A percentile compares a stretch with the other conserved stretches of the same genome.
These are phyloP conservation scores for Dorcoceras hygrometricum DNA, from an alignment of 257 asterid genomes.

Conservation along the genomic window DNA sequence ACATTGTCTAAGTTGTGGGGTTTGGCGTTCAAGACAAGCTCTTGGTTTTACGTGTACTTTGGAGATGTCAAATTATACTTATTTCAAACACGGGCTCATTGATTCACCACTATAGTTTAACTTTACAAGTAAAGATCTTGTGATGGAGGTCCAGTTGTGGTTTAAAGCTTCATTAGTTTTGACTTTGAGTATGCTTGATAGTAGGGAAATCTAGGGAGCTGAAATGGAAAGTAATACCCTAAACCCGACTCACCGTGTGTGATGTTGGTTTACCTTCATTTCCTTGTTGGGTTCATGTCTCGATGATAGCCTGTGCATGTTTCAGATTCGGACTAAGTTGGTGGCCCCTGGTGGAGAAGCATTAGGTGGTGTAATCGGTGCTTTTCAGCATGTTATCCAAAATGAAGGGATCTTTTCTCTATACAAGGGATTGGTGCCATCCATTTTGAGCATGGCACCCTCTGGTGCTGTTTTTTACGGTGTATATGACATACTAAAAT, in stretches of 20 bases:
- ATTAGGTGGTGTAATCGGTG: slow-evolving; percentile 89
- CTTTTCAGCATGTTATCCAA: slow-evolving; percentile 62
- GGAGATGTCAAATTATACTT: not conserved
- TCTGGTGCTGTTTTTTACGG: slow-evolving; percentile 65
- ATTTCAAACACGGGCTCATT: not conserved
- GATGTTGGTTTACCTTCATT: not conserved
- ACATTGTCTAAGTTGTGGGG: not conserved
- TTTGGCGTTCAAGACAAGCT: not conserved
- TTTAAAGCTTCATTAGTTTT: not conserved
- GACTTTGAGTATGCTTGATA: not conserved
- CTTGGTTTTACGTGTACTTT: not conserved
- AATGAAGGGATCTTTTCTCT: slow-evolving; percentile 55
- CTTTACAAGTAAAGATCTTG: not conserved
- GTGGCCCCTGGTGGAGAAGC: slow-evolving; percentile 97
- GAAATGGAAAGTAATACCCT: not conserved
- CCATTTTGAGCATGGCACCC: slow-evolving; percentile 64
- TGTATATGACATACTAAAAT: slow-evolving; percentile 55
- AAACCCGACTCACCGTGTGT: not conserved
- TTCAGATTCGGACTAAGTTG: slow-evolving; percentile 89
- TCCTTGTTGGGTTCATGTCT: not conserved
- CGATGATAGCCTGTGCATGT: slow-evolving; percentile 20
- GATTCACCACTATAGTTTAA: not conserved
- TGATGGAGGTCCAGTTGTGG: not conserved
- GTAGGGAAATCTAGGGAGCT: not conserved
- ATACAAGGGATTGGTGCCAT: slow-evolving; percentile 59